phyloP scores from a whole-genome alignment of 1,139 yeast genomes.

The Geotrichum restrictum region DNA sequence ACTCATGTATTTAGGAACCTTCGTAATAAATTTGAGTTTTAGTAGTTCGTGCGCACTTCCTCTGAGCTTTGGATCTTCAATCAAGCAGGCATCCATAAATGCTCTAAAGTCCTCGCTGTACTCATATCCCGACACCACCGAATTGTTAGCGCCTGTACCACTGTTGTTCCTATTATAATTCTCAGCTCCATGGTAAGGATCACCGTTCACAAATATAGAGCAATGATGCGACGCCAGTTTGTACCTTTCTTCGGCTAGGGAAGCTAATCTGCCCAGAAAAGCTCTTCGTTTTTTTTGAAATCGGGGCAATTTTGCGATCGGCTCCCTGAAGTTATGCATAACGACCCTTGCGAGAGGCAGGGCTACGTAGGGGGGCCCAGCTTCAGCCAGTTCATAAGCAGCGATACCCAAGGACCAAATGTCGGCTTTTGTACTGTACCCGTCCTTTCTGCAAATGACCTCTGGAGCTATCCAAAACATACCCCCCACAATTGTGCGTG shows the following conservation, averaged over 20 bases:
- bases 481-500: constrained; percentile 94
- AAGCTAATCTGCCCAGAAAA: constrained; percentile 1
- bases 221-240: not conserved
- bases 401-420: constrained; percentile 88
- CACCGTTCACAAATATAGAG: not conserved
- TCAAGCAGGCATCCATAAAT: constrained; percentile 57
- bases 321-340: constrained; percentile 62
- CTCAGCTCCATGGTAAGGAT: not conserved
- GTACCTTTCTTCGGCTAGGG: constrained; percentile 7
- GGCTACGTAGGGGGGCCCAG: constrained; percentile 64
- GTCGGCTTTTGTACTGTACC: constrained; percentile 84
- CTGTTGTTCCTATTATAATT: not conserved
- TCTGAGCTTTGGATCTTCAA: constrained; percentile 53
- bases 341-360: constrained; percentile 72
- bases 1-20: not conserved
- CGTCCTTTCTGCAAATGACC: constrained; percentile 47
- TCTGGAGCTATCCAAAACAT: constrained; percentile 99
- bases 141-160: not conserved
- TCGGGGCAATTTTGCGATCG: constrained; percentile 60
- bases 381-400: constrained; percentile 85
- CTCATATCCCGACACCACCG: constrained; percentile 23
- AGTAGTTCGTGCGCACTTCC: constrained; percentile 30
- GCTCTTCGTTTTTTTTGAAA: constrained; percentile 12
- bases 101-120: constrained; percentile 53
- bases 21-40: constrained; percentile 11